Evolutionary conservation across 1,284 basidiomycete species (phyloP), one percentile per base, ranked within the genome.

Genomic region (Ustilago cynodontis): DNA sequence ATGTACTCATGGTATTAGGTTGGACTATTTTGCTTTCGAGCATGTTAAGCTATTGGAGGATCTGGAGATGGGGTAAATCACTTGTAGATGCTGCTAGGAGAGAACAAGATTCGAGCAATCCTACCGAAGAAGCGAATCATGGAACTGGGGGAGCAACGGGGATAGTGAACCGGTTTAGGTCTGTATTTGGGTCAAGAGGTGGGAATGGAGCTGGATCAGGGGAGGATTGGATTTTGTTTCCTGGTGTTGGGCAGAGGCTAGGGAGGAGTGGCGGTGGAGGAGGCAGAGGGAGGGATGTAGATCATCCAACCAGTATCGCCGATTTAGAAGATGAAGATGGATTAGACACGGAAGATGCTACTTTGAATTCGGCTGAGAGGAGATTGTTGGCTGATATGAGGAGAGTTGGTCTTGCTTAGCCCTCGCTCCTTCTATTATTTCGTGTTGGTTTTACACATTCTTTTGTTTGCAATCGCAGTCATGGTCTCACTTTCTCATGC

Each of bases 1-100:
- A 96, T 87, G 87, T 96, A 59, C 89, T 97, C 81, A 97, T 97
- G 93, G 93, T 92, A 0, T 80, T 94, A 39, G 93, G 95, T 13
- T 96, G 94, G 94, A 94, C 96, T 88, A 88, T 96, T 2, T 51
- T 64, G 49, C 72, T 70, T 62, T 92, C 93, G 1, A 92, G 91
- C 47, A 73, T 93, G 57, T 89, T 94, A 51, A 91, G 92, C 22
- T 95, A 91, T 87, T 93, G 92, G 77, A 69, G 81, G 20, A 78
- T 82, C 58, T 69, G 73, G 55, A 70, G 82, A 2, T 83, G 79
- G 79, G 81, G 79, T 51, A 68, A 72, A 45, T 70, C 60, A 41
- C 76, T 83, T n/a, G 81, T 83, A 33, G 74, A 76, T 35, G 81
- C 75, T 7, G 74, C 79, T 0, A 59, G 74, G 9, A 62, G 82